phyloP scores from a whole-genome alignment of 495 filamentous ascomycete species.

The Collariella sp. region DNA sequence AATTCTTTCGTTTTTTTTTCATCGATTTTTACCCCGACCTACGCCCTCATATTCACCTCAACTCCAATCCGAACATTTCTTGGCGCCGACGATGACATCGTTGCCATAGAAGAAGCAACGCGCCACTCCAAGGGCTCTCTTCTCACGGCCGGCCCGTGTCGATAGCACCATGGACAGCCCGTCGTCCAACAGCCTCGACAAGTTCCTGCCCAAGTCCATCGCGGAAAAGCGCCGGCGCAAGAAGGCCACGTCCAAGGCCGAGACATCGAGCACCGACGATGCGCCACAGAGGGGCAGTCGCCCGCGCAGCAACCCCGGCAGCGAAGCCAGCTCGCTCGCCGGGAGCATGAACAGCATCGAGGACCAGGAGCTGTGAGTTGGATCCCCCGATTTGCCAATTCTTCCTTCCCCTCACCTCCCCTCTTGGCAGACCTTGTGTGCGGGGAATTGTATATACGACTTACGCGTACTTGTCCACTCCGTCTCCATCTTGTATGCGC shows the following conservation, averaged over 20 bases:
- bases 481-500: background rate
- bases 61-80: background rate
- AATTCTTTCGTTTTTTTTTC: background rate
- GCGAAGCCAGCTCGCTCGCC: conserved; percentile 11
- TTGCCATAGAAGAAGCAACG: background rate
- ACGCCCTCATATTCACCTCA: too few relatives aligned
- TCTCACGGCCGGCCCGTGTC: background rate
- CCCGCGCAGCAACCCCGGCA: conserved; percentile 14
- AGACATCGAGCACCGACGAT: conserved; percentile 18
- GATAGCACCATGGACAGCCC: conserved; percentile 22
- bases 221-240: conserved; percentile 37
- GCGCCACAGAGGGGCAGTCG: conserved; percentile 17
- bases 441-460: background rate
- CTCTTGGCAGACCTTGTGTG: background rate
- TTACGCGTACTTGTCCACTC: background rate
- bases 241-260: conserved; percentile 21
- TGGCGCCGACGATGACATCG: background rate
- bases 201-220: conserved; percentile 42
- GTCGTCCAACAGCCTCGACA: conserved; percentile 35
- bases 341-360: background rate
- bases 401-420: background rate
- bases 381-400: background rate
- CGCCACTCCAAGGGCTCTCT: background rate
- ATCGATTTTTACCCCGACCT: background rate
- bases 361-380: too few relatives aligned